Evolutionary conservation across 495 filamentous ascomycete species (phyloP).

Genomic region (Stereocaulon alpinum): DNA sequence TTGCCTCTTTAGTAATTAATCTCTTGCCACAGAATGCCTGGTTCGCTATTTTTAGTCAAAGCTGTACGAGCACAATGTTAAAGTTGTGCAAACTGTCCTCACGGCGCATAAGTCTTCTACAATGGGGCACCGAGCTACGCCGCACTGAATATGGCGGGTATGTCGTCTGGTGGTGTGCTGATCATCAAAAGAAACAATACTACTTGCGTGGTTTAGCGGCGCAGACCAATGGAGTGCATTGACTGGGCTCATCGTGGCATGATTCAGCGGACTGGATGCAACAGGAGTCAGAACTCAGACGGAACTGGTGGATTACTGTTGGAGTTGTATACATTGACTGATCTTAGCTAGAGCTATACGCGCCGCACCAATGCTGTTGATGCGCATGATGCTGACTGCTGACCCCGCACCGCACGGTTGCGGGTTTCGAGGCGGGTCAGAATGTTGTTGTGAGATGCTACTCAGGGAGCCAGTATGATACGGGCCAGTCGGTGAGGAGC

Average conservation of each 20-base stretch:
- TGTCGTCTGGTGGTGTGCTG: conserved; percentile 16
- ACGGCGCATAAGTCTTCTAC: neutral
- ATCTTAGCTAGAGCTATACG: conserved; percentile 9
- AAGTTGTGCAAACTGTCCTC: conserved; percentile 6
- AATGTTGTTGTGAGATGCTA: conserved; percentile 9
- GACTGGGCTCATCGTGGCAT: neutral
- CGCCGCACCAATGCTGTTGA: conserved; percentile 20
- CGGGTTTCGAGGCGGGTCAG: conserved; percentile 7
- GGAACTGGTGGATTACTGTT: neutral
- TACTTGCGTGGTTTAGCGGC: neutral
- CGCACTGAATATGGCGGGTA: conserved; percentile 15
- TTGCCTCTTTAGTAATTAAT: conserved; percentile 11
- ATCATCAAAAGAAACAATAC: conserved; percentile 1
- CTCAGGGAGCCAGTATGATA: conserved; percentile 2
- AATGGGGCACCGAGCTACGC: conserved; percentile 6
- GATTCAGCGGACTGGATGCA: neutral
- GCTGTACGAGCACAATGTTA: neutral
- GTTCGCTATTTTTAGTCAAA: conserved; percentile 15
- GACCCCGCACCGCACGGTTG: conserved; percentile 22
- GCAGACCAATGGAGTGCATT: neutral
- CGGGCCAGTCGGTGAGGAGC: conserved; percentile 6
- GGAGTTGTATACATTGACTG: neutral
- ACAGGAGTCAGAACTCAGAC: neutral
- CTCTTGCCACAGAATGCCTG: conserved; percentile 16
- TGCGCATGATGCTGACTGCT: conserved; percentile 17